Percentiles rank a stretch among this genome's conserved stretches.
phyloP scores from a whole-genome alignment of 495 filamentous ascomycete genomes.

The Annulohypoxylon maeteangense region DNA sequence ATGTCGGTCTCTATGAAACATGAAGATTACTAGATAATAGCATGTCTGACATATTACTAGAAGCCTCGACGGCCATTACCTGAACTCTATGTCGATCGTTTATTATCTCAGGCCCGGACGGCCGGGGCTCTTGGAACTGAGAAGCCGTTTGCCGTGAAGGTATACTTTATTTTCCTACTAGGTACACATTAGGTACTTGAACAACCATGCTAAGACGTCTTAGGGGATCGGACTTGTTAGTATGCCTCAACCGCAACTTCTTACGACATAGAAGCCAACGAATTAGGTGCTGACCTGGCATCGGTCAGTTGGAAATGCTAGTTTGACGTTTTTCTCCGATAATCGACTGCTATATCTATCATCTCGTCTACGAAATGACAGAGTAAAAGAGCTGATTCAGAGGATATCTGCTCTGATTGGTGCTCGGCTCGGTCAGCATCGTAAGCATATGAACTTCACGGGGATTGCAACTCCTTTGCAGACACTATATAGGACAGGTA shows the following conservation, averaged over 20 bases:
- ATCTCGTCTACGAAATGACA: conserved; percentile 46
- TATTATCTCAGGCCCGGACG: conserved; percentile 34
- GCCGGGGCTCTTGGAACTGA: conserved; percentile 15
- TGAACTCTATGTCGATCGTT: conserved; percentile 42
- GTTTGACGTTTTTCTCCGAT: conserved; percentile 54
- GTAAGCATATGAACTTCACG: conserved; percentile 1
- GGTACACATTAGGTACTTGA: no score
- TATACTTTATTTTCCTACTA: conserved; percentile 9
- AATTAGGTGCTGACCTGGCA: not conserved
- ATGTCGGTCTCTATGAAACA: not conserved
- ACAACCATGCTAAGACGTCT: not conserved
- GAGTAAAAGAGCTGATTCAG: conserved; percentile 45
- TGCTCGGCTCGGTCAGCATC: conserved; percentile 28
- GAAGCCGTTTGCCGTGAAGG: conserved; percentile 40
- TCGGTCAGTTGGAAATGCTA: conserved; percentile 44
- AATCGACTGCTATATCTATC: conserved; percentile 48
- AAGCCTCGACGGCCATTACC: conserved; percentile 21
- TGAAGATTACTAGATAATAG: not conserved
- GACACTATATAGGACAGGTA: not conserved
- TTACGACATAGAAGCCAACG: not conserved
- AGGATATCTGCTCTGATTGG: conserved; percentile 40
- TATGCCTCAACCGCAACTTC: not conserved
- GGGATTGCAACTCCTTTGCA: no score
- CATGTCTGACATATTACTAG: not conserved
- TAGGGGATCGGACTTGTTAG: conserved; percentile 27